phyloP scores from a whole-genome alignment of 2,329 filamentous ascomycete genomes.

The Neocatenulostroma microsporum region DNA sequence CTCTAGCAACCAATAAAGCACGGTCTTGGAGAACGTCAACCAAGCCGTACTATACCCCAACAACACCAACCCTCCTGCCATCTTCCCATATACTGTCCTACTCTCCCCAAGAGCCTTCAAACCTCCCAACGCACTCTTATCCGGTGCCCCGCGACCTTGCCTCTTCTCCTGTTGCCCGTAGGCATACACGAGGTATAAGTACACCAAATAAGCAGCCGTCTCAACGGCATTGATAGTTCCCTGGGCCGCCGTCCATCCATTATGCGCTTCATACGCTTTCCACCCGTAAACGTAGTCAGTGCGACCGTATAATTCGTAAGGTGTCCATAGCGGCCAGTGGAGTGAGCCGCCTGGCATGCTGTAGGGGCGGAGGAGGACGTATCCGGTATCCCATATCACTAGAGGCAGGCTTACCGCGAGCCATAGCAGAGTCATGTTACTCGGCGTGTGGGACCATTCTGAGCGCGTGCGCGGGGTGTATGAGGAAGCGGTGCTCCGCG shows the following conservation, averaged over 20 bases:
- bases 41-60: constrained; percentile 52
- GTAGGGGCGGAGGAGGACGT: constrained; percentile 71
- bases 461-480: constrained; percentile 2
- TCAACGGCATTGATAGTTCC: constrained; percentile 61
- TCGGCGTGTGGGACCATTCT: constrained; percentile 53
- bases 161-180: constrained; percentile 32
- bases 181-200: constrained; percentile 47
- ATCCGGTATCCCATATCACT: constrained; percentile 72
- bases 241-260: constrained; percentile 75
- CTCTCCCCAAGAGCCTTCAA: constrained; percentile 42
- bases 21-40: constrained; percentile 61
- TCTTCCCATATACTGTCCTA: constrained; percentile 44
- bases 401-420: constrained; percentile 66
- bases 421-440: constrained; percentile 59
- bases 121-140: constrained; percentile 36
- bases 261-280: constrained; percentile 57
- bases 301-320: constrained; percentile 71
- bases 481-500: not conserved
- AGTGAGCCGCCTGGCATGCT: constrained; percentile 70
- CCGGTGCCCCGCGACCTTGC: constrained; percentile 32
- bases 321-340: constrained; percentile 65
- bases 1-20: constrained; percentile 49
- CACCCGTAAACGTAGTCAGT: constrained; percentile 78
- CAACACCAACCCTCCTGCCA: constrained; percentile 49
- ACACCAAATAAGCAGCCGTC: constrained; percentile 56